Percentiles rank a stretch among this genome's conserved stretches.
Conservation (phyloP, 2,329 filamentous ascomycete genomes). For the Aureobasidium sp. region DNA sequence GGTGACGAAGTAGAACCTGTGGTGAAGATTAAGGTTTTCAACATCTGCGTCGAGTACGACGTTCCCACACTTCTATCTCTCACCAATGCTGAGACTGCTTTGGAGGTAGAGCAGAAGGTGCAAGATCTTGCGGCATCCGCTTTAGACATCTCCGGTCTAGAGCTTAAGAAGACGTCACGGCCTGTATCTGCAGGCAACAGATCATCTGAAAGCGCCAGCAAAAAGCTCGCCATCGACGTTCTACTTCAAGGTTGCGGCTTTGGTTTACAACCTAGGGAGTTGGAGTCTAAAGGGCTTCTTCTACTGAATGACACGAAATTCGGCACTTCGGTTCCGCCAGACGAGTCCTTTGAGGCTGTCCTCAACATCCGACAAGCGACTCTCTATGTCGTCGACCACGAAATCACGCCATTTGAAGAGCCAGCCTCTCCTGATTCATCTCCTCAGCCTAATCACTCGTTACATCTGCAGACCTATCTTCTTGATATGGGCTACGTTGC, state of each 20-base stretch:
- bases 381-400: constrained; percentile 74
- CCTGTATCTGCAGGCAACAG: not conserved
- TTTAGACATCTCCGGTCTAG: constrained; percentile 31
- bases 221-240: constrained; percentile 59
- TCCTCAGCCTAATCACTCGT: constrained; percentile 20
- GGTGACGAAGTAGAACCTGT: constrained; percentile 91
- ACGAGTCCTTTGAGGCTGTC: constrained; percentile 55
- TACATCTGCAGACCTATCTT: constrained; percentile 38
- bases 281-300: constrained; percentile 68
- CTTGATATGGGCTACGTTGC: constrained; percentile 70
- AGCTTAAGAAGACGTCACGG: not conserved
- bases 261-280: constrained; percentile 73
- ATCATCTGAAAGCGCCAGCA: constrained; percentile 20
- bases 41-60: constrained; percentile 80
- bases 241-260: constrained; percentile 73
- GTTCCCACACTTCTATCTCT: constrained; percentile 77
- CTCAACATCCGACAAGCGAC: constrained; percentile 73
- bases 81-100: constrained; percentile 60
- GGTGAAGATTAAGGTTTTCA: constrained; percentile 79
- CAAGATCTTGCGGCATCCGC: constrained; percentile 71
- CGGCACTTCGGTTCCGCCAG: constrained; percentile 58
- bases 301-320: constrained; percentile 73
- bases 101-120: constrained; percentile 58
- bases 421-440: not conserved
- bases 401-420: not conserved